A percentile compares a stretch with the other conserved stretches of the same genome.
Conservation (phyloP, 306 rosid genomes). For the Alnus glutinosa region DNA sequence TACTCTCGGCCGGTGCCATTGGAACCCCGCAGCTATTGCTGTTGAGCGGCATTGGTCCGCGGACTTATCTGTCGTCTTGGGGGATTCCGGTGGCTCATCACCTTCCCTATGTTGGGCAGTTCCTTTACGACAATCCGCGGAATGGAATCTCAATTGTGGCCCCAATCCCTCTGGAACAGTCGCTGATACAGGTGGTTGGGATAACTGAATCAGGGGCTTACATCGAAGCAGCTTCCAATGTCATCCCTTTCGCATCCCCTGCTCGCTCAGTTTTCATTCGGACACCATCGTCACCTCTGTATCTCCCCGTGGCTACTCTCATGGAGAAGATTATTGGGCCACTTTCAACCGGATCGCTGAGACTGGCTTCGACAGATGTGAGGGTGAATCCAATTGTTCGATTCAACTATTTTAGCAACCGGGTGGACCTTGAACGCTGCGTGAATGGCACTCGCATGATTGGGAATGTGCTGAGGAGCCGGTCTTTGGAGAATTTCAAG, state of each 20-base stretch:
- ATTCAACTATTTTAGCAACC: conserved; percentile 75
- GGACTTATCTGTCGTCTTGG: conserved; percentile 75
- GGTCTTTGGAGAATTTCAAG: conserved; percentile 63
- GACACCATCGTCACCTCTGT: conserved; percentile 50
- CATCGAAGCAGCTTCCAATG: conserved; percentile 80
- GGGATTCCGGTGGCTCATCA: conserved; percentile 75
- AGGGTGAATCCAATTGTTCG: conserved; percentile 61
- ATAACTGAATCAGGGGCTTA: conserved; percentile 73
- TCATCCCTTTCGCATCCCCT: conserved; percentile 59
- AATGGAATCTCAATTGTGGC: conserved; percentile 78
- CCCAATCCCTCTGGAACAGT: conserved; percentile 69
- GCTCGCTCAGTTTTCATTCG: conserved; percentile 48
- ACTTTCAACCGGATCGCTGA: conserved; percentile 50
- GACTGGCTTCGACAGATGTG: conserved; percentile 66
- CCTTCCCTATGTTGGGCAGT: conserved; percentile 71
- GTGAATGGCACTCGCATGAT: conserved; percentile 72
- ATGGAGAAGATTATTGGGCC: conserved; percentile 79
- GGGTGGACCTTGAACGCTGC: conserved; percentile 62
- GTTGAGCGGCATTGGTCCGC: conserved; percentile 79
- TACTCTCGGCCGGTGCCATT: conserved; percentile 77
- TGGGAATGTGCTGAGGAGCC: conserved; percentile 56
- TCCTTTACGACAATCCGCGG: conserved; percentile 80
- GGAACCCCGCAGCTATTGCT: conserved; percentile 91
- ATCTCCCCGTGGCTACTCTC: conserved; percentile 71
- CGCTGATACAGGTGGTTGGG: conserved; percentile 87